Evolutionary conservation across 1,139 yeast species (phyloP), one percentile per base, ranked within the genome.

Genomic region (Geotrichum aggregatum): DNA sequence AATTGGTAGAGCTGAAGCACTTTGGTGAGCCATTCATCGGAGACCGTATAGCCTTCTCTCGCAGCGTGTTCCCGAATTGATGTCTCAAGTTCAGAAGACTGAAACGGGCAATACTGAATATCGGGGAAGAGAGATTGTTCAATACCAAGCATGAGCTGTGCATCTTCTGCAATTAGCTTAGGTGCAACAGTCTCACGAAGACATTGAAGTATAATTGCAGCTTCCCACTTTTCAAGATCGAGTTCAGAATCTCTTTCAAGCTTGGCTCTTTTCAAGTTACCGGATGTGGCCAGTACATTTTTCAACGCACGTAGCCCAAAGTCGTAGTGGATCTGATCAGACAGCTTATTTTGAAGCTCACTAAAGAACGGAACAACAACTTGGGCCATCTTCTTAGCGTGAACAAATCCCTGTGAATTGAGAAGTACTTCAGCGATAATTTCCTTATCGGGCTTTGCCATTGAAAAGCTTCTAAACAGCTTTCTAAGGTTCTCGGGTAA

Each of bases 401-500:
- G 61, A 1, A 60, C 57, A 63, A 87, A 87, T 0, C 96, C 95
- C 61, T 85, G 86, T 0, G 95, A 79, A 26, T 80, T 75, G 31
- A 92, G 71, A 30, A 89, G 67, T 0, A 84, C 89, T 58, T 85
- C 87, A 0, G 85, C 83, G 56, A 92, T 92, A 1, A 76, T 68
- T 42, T 74, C 78, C 41, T 76, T 75, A 61, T 92, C 96, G 0
- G 98, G 95, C 26, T 71, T 71, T 10, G 77, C 76, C 84, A 92
- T 83, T 0, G 91, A 78, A 60, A 87, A 83, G 26, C 83, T 79
- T 55, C 95, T 72, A 69, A 91, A 92, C 38, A 84, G 75, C 62
- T 82, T 85, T 64, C 84, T 86, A 68, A 92, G 71, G 63, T 91
- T 92, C 54, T 91, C 96, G 0, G 98, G 98, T 11, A 92, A 71